Percentiles rank a stretch among this genome's conserved stretches.
Evolutionary conservation across 805 yeast species (phyloP).

Genomic region (Ascoidea asiatica): DNA sequence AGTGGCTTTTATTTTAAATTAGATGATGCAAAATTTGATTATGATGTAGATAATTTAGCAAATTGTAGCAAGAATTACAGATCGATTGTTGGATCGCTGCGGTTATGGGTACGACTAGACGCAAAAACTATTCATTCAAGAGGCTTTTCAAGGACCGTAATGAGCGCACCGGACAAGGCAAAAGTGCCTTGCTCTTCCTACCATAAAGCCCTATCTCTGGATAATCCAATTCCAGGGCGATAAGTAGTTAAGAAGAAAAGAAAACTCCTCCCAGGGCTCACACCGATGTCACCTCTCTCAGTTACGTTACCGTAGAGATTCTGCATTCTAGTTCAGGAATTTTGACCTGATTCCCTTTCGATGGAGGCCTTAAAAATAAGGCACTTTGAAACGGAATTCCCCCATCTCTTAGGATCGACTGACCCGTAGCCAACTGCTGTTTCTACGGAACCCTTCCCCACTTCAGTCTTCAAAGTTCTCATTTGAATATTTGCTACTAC

Average conservation of each 20-base stretch:
- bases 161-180: conserved; percentile 26
- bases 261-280: conserved; percentile 30
- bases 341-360: conserved; percentile 31
- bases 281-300: conserved; percentile 28
- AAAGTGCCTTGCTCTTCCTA: conserved; percentile 25
- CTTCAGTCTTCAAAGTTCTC: conserved; percentile 29
- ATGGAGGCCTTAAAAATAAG: conserved; percentile 22
- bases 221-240: conserved; percentile 28
- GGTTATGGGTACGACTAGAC: conserved; percentile 30
- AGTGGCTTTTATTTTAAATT: too few species aligned
- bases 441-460: conserved; percentile 29
- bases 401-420: conserved; percentile 29
- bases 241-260: conserved; percentile 28
- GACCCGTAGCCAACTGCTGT: conserved; percentile 29
- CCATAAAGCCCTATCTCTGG: conserved; percentile 26
- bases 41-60: too few species aligned
- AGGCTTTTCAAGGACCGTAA: conserved; percentile 28
- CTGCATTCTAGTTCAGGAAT: conserved; percentile 31
- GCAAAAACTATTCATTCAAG: conserved; percentile 25
- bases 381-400: conserved; percentile 24
- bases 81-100: too few species aligned
- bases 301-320: conserved; percentile 28
- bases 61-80: too few species aligned
- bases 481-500: conserved; percentile 28
- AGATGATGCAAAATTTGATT: too few species aligned